phyloP scores from a whole-genome alignment of 2,329 filamentous ascomycete species.

The Neurospora sp. region DNA sequence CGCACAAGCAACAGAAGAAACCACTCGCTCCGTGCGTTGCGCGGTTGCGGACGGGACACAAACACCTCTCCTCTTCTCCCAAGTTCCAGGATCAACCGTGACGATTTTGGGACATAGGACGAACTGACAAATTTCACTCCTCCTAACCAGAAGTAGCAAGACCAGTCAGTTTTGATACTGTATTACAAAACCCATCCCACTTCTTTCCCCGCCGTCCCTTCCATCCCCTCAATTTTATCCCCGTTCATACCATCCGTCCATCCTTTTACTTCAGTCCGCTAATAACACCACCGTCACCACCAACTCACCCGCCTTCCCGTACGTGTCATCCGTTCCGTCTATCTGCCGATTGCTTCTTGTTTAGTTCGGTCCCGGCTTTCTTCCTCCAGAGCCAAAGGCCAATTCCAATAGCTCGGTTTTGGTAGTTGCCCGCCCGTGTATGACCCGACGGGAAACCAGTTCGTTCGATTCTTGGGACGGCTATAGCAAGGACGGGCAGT shows the following conservation, averaged over 20 bases:
- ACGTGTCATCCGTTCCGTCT: not conserved
- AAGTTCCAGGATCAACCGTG: not conserved
- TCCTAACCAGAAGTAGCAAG: not conserved
- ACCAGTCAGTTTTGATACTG: not conserved
- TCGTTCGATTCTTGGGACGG: not conserved
- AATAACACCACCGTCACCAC: not conserved
- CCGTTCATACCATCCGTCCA: not conserved
- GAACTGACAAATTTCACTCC: not conserved
- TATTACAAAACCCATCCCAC: not conserved
- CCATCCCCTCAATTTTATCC: not conserved
- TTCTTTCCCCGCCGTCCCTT: not conserved
- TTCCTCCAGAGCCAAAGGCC: not conserved
- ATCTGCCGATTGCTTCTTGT: not conserved
- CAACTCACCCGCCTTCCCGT: not conserved
- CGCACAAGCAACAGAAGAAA: not conserved
- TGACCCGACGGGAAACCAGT: not conserved
- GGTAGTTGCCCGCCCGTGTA: not conserved
- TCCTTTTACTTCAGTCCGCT: not conserved
- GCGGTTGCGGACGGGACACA: not conserved
- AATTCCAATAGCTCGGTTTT: not conserved
- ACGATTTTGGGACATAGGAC: not conserved
- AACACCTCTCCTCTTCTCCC: not conserved
- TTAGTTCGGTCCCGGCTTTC: not conserved
- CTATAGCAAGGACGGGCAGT: not conserved
- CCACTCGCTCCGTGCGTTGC: not conserved